Percentiles rank a stretch among this genome's conserved stretches.
These are phyloP conservation scores for Teratosphaeria viscida DNA, from an alignment of 2,329 filamentous ascomycete genomes.

Conservation along the genomic window DNA sequence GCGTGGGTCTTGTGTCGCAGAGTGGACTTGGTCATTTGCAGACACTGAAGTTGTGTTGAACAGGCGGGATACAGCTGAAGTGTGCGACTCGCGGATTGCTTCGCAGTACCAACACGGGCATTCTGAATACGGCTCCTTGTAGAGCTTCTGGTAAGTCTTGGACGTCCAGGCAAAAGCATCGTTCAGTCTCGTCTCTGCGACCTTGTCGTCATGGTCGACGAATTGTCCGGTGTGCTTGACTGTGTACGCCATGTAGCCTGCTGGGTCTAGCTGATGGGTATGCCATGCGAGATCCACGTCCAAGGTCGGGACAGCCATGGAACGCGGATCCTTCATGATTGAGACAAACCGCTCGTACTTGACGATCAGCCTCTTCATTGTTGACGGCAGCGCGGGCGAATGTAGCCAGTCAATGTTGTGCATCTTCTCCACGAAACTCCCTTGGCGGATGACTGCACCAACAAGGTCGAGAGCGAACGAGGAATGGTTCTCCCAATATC, in stretches of 20 bases:
- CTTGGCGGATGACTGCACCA: conserved; percentile 56
- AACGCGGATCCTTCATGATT: conserved; percentile 42
- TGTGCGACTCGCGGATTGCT: conserved; percentile 49
- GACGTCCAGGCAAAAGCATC: conserved; percentile 62
- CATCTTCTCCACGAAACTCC: conserved; percentile 63
- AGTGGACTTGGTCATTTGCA: conserved; percentile 27
- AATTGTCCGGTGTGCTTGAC: conserved; percentile 43
- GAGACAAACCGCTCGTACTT: conserved; percentile 57
- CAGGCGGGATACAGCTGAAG: conserved; percentile 36
- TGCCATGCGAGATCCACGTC: conserved; percentile 73
- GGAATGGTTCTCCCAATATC: conserved; percentile 59
- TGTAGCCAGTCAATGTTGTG: conserved; percentile 67
- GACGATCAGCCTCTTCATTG: conserved; percentile 52
- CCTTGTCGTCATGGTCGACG: conserved; percentile 76
- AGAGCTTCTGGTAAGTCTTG: conserved; percentile 56
- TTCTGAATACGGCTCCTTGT: conserved; percentile 58
- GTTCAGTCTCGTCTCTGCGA: conserved; percentile 56
- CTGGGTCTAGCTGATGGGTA: conserved; percentile 63
- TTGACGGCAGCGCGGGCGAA: conserved; percentile 52
- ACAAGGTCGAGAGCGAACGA: conserved; percentile 55
- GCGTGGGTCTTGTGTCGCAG: conserved; percentile 39
- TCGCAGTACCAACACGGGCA: conserved; percentile 84
- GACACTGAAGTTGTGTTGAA: conserved; percentile 30
- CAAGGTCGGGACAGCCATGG: conserved; percentile 56
- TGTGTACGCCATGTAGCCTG: conserved; percentile 52